Evolutionary conservation across 305 asterid species (phyloP).

Genomic region (Solanum hybrid): DNA sequence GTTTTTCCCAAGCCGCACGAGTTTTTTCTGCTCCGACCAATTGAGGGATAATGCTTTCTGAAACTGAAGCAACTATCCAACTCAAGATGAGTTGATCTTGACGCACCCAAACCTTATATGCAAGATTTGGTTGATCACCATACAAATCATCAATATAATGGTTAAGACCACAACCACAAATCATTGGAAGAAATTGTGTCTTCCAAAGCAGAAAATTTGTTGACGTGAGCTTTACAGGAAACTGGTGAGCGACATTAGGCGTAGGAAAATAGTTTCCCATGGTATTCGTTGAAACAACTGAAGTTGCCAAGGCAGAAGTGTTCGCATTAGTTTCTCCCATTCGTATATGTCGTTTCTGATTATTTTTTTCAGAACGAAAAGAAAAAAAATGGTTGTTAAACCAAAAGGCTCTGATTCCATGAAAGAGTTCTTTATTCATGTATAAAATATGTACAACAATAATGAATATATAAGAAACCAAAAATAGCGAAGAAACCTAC

Average conservation of each 20-base stretch:
- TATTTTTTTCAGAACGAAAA: too few relatives aligned
- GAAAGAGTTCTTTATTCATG: not conserved
- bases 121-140: not conserved
- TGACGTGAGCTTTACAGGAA: not conserved
- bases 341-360: too few relatives aligned
- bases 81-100: not conserved
- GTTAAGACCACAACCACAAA: not conserved
- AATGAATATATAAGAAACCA: not conserved
- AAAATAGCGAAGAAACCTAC: not conserved
- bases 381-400: not conserved
- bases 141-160: not conserved
- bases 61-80: not conserved
- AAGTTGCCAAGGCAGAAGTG: too few relatives aligned
- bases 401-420: not conserved
- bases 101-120: not conserved
- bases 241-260: not conserved
- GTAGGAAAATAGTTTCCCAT: not conserved
- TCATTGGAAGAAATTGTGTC: not conserved
- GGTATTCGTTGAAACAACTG: not conserved
- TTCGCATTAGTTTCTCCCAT: not conserved
- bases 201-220: not conserved
- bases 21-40: not conserved
- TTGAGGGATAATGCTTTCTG: not conserved
- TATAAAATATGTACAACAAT: not conserved
- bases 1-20: not conserved